These are phyloP conservation scores for Xylariomycetidae sp. DNA, from an alignment of 2,329 filamentous ascomycete genomes.

Conservation along the genomic window DNA sequence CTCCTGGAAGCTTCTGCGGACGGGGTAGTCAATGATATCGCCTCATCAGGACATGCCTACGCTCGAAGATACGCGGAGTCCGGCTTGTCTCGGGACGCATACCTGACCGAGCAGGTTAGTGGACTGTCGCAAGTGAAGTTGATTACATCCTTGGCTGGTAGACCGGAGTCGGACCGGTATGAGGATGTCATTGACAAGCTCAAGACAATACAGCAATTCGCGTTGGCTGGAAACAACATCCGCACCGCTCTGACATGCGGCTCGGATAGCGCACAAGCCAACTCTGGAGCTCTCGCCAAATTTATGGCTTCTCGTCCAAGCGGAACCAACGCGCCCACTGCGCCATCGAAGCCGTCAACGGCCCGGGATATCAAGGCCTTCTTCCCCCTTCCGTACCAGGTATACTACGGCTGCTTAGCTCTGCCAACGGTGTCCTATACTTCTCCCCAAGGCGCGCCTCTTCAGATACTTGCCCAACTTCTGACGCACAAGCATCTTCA, in stretches of 20 bases:
- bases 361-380: slow-evolving; percentile 65
- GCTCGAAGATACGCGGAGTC: slow-evolving; percentile 81
- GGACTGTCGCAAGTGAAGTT: slow-evolving; percentile 89
- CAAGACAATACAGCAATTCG: slow-evolving; percentile 76
- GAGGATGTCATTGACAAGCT: slow-evolving; percentile 74
- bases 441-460: slow-evolving; percentile 65
- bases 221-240: slow-evolving; percentile 62
- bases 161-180: slow-evolving; percentile 62
- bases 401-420: slow-evolving; percentile 85
- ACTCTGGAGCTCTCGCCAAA: slow-evolving; percentile 61
- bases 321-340: slow-evolving; percentile 31
- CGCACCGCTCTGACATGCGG: slow-evolving; percentile 85
- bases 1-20: slow-evolving; percentile 81
- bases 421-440: slow-evolving; percentile 81
- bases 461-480: slow-evolving; percentile 85
- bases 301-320: slow-evolving; percentile 63
- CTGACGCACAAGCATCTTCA: slow-evolving; percentile 95
- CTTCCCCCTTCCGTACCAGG: slow-evolving; percentile 92
- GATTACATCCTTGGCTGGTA: slow-evolving; percentile 69
- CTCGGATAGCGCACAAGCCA: slow-evolving; percentile 60
- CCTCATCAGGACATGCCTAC: slow-evolving; percentile 81
- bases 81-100: slow-evolving; percentile 64
- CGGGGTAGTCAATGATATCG: slow-evolving; percentile 86
- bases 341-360: slow-evolving; percentile 26
- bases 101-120: slow-evolving; percentile 74